A percentile compares a stretch with the other conserved stretches of the same genome.
These are phyloP conservation scores for Sistotremastrum suecicum DNA, from an alignment of 768 basidiomycete species.

Conservation along the genomic window DNA sequence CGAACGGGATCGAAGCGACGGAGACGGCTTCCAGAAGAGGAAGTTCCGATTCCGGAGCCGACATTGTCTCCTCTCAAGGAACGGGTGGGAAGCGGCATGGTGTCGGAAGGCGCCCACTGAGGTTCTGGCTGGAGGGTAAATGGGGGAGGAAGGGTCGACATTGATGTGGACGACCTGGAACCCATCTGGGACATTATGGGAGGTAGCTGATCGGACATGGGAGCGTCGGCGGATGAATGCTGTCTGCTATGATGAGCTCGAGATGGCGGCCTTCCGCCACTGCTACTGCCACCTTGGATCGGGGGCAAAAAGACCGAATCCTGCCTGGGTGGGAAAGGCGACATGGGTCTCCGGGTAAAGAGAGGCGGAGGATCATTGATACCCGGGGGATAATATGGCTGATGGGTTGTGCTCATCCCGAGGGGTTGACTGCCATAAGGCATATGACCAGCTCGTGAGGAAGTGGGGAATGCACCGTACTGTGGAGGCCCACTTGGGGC, in stretches of 20 bases:
- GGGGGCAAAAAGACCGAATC: too few species aligned
- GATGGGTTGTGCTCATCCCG: too few species aligned
- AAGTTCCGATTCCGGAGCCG: constrained; percentile 4
- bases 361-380: not conserved
- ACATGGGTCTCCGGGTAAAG: too few species aligned
- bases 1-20: constrained; percentile 13
- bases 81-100: constrained; percentile 23
- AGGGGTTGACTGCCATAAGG: constrained; percentile 10
- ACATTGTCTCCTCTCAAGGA: constrained; percentile 12
- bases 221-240: not conserved
- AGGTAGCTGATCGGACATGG: not conserved
- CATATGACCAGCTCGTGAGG: constrained; percentile 19
- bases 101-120: constrained; percentile 41
- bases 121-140: constrained; percentile 55
- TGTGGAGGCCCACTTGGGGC: constrained; percentile 42
- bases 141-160: constrained; percentile 30
- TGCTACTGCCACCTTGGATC: too few species aligned
- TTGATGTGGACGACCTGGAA: constrained; percentile 6
- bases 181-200: constrained; percentile 5
- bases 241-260: not conserved
- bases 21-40: not conserved
- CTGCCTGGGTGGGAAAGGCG: too few species aligned
- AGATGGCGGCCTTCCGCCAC: not conserved
- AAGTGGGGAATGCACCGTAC: constrained; percentile 46
- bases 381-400: too few species aligned